These are phyloP conservation scores for Lasiosphaeriaceae sp. DNA, from an alignment of 495 filamentous ascomycete genomes.

Conservation along the genomic window DNA sequence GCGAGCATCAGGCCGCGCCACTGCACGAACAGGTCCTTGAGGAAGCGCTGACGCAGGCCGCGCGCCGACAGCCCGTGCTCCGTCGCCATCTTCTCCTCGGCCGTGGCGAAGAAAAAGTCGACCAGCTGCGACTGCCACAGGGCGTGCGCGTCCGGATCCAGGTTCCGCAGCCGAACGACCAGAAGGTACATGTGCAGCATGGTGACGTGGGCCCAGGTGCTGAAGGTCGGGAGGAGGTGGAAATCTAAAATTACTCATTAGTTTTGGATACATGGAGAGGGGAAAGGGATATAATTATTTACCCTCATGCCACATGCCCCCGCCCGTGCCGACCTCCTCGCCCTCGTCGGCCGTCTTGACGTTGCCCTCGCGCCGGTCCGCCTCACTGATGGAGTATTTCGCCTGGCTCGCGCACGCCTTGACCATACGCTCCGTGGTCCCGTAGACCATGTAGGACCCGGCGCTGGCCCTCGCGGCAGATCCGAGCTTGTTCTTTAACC, in stretches of 20 bases:
- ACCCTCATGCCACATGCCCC: constrained; percentile 84
- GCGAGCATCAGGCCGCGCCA: constrained; percentile 81
- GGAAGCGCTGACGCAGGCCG: constrained; percentile 70
- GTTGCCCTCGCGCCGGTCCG: constrained; percentile 49
- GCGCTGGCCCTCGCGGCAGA: background rate
- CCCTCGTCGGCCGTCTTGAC: constrained; percentile 64
- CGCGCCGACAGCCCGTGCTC: constrained; percentile 63
- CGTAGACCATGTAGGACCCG: constrained; percentile 31
- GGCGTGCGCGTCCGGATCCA: constrained; percentile 52
- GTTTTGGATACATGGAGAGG: background rate
- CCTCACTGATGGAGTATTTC: constrained; percentile 64
- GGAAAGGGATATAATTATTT: constrained; percentile 24
- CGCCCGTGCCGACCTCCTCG: constrained; percentile 73
- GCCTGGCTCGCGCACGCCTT: constrained; percentile 73
- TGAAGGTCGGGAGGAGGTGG: constrained; percentile 76
- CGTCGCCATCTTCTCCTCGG: constrained; percentile 78
- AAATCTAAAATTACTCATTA: constrained; percentile 33
- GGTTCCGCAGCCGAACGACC: constrained; percentile 75
- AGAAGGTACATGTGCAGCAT: constrained; percentile 95
- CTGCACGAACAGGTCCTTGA: constrained; percentile 88
- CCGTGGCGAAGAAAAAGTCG: constrained; percentile 90
- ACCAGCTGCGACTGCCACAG: constrained; percentile 50
- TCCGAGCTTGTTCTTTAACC: background rate
- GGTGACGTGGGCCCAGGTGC: constrained; percentile 90
- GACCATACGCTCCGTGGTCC: constrained; percentile 72